These are phyloP conservation scores for Colletotrichum viniferum DNA, from an alignment of 2,329 filamentous ascomycete species.

Conservation along the genomic window DNA sequence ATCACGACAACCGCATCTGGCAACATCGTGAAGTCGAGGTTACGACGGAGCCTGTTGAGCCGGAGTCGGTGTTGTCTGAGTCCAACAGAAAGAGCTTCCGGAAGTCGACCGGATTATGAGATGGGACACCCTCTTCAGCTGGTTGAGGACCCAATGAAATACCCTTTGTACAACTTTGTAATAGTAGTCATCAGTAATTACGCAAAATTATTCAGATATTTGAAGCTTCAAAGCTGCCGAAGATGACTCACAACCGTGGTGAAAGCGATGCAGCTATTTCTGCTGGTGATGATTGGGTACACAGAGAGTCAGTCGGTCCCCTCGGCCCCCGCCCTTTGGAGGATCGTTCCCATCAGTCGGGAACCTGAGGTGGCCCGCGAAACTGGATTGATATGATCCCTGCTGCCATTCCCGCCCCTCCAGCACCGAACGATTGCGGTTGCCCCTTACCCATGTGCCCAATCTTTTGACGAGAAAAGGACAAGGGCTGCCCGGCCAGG, in stretches of 20 bases:
- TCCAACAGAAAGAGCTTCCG: conserved; percentile 1
- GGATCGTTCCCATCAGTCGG: background rate
- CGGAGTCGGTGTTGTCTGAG: background rate
- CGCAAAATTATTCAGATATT: background rate
- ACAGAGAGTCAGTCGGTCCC: background rate
- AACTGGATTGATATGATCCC: background rate
- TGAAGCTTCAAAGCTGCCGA: background rate
- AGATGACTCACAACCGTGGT: background rate
- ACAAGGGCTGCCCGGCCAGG: background rate
- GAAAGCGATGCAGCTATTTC: background rate
- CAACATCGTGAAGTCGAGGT: conserved; percentile 16
- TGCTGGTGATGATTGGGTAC: background rate
- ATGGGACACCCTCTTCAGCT: background rate
- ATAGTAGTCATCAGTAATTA: background rate
- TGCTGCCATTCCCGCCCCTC: background rate
- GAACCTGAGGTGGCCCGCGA: background rate
- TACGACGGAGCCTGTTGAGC: conserved; percentile 18
- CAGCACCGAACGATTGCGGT: background rate
- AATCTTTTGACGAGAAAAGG: background rate
- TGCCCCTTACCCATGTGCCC: background rate
- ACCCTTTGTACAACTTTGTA: background rate
- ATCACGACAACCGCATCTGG: conserved; percentile 12
- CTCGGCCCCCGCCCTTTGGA: background rate
- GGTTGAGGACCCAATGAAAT: background rate
- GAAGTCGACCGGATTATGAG: background rate